Conservation (phyloP, 176 grass and related monocot species). For the Musa schizocarpa region DNA sequence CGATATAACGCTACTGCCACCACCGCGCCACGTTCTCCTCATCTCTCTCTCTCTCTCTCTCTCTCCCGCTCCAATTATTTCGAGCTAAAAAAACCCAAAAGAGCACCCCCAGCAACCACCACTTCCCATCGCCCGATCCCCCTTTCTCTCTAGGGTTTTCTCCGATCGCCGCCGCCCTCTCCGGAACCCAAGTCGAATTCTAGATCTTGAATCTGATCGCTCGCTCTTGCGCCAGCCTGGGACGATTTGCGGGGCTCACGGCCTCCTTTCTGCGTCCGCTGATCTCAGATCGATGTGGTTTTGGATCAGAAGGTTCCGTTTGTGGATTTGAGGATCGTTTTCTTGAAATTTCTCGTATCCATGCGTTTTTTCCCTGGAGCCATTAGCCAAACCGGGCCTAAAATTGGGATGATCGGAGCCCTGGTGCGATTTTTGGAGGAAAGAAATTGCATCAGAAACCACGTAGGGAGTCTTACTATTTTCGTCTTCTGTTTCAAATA, state of each 20-base stretch:
- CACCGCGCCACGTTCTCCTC: conserved; percentile 23
- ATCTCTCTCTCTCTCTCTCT: neutral
- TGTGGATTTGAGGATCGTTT: neutral
- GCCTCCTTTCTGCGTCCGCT: neutral
- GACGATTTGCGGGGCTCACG: neutral
- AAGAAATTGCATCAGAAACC: neutral
- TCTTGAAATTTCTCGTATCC: neutral
- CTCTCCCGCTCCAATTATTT: neutral
- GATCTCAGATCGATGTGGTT: neutral
- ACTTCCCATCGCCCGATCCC: neutral
- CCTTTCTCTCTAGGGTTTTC: neutral
- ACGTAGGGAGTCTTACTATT: neutral
- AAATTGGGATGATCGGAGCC: neutral
- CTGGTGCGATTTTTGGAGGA: neutral
- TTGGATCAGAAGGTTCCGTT: neutral
- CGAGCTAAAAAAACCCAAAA: neutral
- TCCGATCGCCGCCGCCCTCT: neutral
- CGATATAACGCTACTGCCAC: conserved; percentile 5
- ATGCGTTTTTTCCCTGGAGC: neutral
- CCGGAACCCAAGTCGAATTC: neutral
- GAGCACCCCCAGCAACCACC: neutral
- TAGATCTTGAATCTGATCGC: neutral
- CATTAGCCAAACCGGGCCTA: too few species aligned
- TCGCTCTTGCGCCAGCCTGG: neutral
- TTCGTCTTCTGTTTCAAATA: neutral